phyloP scores from a whole-genome alignment of 306 rosid species.

The Castanospermum australe region DNA sequence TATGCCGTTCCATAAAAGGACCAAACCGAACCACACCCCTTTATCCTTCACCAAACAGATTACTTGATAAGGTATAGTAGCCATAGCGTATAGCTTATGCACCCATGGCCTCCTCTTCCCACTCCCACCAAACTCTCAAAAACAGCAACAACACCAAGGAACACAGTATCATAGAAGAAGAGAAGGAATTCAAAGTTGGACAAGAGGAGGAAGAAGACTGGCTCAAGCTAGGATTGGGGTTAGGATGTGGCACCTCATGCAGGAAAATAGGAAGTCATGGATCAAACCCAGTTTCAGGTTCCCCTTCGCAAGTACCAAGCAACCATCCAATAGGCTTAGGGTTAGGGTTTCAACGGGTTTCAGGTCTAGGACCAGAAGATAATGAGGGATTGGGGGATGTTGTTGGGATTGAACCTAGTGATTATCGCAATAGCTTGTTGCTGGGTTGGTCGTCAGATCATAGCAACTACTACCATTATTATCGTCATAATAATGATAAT shows the following conservation, averaged over 20 bases:
- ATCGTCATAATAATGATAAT: not conserved
- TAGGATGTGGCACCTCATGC: slow-evolving; percentile 16
- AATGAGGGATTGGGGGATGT: not conserved
- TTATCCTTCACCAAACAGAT: slow-evolving; percentile 25
- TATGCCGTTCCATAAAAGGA: slow-evolving; percentile 43
- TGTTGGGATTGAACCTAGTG: not conserved
- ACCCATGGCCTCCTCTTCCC: slow-evolving; percentile 51
- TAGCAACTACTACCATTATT: not conserved
- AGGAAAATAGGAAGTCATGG: slow-evolving; percentile 17
- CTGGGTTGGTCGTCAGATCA: not conserved
- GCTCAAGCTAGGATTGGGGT: slow-evolving; percentile 50
- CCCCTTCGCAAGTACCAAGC: not conserved
- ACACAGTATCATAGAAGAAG: not conserved
- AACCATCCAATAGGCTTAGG: slow-evolving; percentile 4
- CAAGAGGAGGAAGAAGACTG: slow-evolving; percentile 21
- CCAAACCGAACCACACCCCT: slow-evolving; percentile 29
- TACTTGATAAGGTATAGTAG: slow-evolving; percentile 34
- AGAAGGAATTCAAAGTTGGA: not conserved
- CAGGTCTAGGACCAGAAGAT: not conserved
- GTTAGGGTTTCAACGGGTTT: slow-evolving; percentile 26
- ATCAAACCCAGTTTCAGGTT: slow-evolving; percentile 27
- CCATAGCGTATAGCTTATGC: not conserved
- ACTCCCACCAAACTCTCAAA: slow-evolving; percentile 28
- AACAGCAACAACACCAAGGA: not conserved
- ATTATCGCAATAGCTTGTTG: slow-evolving; percentile 16